Base-by-base conservation (phyloP, 208 protist genomes). In the Wallacemonas sp. region DNA sequence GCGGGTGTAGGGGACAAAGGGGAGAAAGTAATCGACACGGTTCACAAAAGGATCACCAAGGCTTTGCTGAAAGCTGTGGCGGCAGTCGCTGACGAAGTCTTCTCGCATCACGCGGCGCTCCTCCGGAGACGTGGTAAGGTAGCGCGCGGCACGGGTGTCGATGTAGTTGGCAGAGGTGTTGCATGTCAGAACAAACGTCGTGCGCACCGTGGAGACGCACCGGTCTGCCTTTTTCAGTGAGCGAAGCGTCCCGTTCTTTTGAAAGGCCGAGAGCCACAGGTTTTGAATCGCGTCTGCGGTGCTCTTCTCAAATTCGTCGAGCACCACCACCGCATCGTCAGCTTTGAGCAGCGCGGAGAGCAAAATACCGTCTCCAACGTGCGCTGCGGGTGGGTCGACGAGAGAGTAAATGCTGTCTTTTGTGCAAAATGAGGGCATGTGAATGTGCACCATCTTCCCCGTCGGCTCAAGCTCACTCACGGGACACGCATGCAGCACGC, bases 281-380 rank as follows among this genome's bases (percentile, higher is more conserved):
- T 95, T 84, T 60, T 95, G 82, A 47, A 95, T 82, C 0, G 90
- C 77, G 22, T 90, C 82, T 1, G 84, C 83, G 11, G 86, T 84
- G 59, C 82, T 78, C 70, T 95, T 95, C 61, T 95, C 90, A 41
- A 95, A 93, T 55, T 95, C 90, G 64, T 95, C 90, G 45, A 95
- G 80, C 36, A 95, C 84, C 0, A 95, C 84, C 22, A 95, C 84
- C 0, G 90, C 86, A 51, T 93, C 82, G 5, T 68, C 58, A 60
- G 88, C 68, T 27, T 72, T 64, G 31, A 80, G 70, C 33, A 95
- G 67, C 4, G 86, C 86, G n/a, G 84, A 88, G 54, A 95, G 78
- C 31, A 95, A 62, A 31, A 93, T 80, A 38, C 90, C 90, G 56
- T 89, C 84, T 6, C 90, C 90, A 14, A 93, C 82, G 62, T 93